Evolutionary conservation across 148 eudicot species (phyloP).

Genomic region (Spergularia bocconei): DNA sequence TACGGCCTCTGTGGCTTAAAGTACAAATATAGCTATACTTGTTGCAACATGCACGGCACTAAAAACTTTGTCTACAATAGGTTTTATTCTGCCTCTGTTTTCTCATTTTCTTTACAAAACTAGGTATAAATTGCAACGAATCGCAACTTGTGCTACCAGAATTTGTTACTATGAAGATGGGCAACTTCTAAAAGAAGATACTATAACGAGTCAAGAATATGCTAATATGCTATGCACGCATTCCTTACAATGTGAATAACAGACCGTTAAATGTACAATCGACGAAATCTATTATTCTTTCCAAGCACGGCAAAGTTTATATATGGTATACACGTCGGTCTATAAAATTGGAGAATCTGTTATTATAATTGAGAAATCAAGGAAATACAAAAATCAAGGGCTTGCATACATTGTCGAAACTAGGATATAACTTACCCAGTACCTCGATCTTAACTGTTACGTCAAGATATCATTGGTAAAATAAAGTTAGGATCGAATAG

Average conservation of each 20-base stretch:
- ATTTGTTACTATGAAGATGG: background rate
- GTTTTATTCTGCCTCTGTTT: slow-evolving; percentile 5
- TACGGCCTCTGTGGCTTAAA: background rate
- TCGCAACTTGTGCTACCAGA: slow-evolving; percentile 8
- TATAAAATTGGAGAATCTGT: background rate
- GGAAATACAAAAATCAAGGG: too few species aligned
- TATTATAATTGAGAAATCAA: background rate
- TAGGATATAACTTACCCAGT: background rate
- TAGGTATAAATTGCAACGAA: background rate
- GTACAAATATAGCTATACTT: background rate
- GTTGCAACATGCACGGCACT: slow-evolving; percentile 15
- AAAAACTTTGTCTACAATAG: slow-evolving; percentile 1
- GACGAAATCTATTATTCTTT: background rate
- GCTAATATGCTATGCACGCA: background rate
- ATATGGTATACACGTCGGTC: too few species aligned
- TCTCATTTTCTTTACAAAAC: slow-evolving; percentile 6
- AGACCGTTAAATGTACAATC: background rate
- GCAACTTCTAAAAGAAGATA: too few species aligned
- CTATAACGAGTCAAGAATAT: background rate
- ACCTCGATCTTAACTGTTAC: slow-evolving; percentile 11
- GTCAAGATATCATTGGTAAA: slow-evolving; percentile 5
- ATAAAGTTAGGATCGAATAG: background rate
- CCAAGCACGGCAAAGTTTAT: background rate
- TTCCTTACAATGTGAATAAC: background rate
- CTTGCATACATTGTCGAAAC: too few species aligned